Base-by-base conservation (phyloP, 2,329 filamentous ascomycete genomes). In the Aspergillus novoparasiticus region DNA sequence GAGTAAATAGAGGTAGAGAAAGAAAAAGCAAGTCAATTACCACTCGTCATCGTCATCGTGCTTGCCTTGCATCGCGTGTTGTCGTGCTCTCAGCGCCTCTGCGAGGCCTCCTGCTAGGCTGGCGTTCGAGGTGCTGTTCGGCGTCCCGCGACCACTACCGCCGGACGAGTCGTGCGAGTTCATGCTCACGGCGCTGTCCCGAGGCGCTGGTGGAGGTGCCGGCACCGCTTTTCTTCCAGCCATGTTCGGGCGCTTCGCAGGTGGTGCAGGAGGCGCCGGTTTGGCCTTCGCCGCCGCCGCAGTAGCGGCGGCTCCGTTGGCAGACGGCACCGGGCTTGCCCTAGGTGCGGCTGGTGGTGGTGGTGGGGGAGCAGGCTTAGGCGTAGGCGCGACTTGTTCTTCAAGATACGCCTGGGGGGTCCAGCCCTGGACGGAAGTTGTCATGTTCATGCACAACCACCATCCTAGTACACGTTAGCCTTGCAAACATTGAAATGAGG, bases 331-430 rank as follows among this genome's bases (percentile, higher is more conserved):
- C 16, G 91, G 89, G 14, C 82, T 79, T 34, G 83, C 78, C 4
- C 83, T 82, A 9, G 81, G 75, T 28, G 79, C 77, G 16, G 79
- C 76, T 2, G 82, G 80, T 19, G 80, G 78, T 23, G 82, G 81
- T 2, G 81, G 81, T 16, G 83, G 81, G 8, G 87, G 85, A 5
- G 87, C 82, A 4, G 89, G 85, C 28, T 87, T 86, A 11, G 89
- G 85, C 9, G 84, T 82, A 14, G 86, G 81, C 28, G 85, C 85
- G 4, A 71, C 73, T 63, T 81, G 75, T 64, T 97, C 94, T 79
- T 98, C 91, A 10, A 99, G 90, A 73, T 99, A 99, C 23, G 94
- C 93, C 23, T 94, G 91, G 0, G 95, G 95, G 3, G 95, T 88
- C 95, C 95, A 99, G 58, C 93, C 95, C 78, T 95, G 92, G n/a